Evolutionary conservation across 208 protist species (phyloP), one percentile per base, ranked within the genome.

Genomic region (Blastocrithidia nonstop): DNA sequence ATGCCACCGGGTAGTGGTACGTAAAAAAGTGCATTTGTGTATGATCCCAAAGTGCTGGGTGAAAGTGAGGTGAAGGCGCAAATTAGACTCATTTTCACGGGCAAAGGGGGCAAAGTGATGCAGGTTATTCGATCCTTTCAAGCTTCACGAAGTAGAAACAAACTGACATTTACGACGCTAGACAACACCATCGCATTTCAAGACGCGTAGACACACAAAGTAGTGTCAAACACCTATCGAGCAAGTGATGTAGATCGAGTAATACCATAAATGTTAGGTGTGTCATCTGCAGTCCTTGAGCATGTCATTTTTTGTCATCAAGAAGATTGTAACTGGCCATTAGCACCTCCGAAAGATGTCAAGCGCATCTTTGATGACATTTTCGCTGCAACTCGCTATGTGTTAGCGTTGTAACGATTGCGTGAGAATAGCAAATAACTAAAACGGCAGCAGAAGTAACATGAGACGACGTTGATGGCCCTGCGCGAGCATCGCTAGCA

Each of bases 291-390:
- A 1, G 94, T 99, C 5, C 77, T 99, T 4, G 94, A 99, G 50
- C 95, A 99, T 53, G 95, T 98, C 20, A 86, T 98, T 23, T 98
- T 98, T 50, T 97, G 93, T 42, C 94, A 97, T 45, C 95, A 99
- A 61, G 97, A 99, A 54, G 95, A 98, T 19, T 93, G 83, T 36
- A 97, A 97, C 68, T 99, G 97, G 96, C 96, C 96, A 0, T 61
- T 99, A 4, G 60, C 56, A 1, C 77, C 96, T 3, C 73, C 81
- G 11, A 78, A 81, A 33, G 78, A 85, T n/a, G 66, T 99, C 25
- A 99, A 99, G 58, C 80, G 92, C 15, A 97, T 97, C 53, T 98
- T 99, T 65, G 97, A 99, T 65, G 95, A 96, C 46, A 99, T 99
- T 28, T 99, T 99, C 72, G 72, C 90, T 19, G 79, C 96, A 0